These are phyloP conservation scores for Penicillium hordei DNA, from an alignment of 2,329 filamentous ascomycete genomes.

Conservation along the genomic window DNA sequence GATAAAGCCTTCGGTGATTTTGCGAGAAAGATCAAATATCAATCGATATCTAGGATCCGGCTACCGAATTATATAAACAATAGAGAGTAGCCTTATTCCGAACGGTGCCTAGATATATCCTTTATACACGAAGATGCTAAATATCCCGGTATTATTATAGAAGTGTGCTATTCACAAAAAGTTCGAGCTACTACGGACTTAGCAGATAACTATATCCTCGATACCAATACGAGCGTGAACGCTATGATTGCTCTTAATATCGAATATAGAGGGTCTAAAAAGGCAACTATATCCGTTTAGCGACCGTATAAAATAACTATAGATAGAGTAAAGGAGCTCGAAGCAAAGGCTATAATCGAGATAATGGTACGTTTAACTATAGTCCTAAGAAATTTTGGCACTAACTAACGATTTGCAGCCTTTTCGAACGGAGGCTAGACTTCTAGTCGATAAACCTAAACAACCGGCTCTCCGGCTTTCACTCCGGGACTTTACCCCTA, in stretches of 20 bases:
- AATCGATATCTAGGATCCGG: background rate
- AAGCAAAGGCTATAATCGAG: background rate
- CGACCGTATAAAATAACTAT: constrained; percentile 6
- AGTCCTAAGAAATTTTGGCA: background rate
- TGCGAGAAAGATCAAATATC: background rate
- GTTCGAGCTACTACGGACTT: constrained; percentile 5
- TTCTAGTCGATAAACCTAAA: background rate
- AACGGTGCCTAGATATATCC: background rate
- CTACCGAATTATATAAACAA: background rate
- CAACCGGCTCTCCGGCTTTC: background rate
- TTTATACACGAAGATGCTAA: background rate
- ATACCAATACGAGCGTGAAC: constrained; percentile 9
- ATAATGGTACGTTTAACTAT: background rate
- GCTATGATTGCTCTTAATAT: constrained; percentile 8
- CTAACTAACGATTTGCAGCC: constrained; percentile 6
- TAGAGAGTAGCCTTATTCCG: constrained; percentile 1
- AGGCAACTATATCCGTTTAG: constrained; percentile 5
- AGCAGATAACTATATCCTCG: constrained; percentile 7
- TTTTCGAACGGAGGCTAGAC: constrained; percentile 9
- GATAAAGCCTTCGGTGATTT: constrained; percentile 2
- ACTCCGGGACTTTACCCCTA: constrained; percentile 1
- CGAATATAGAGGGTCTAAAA: constrained; percentile 8
- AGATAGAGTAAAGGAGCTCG: constrained; percentile 2
- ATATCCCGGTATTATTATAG: constrained; percentile 7
- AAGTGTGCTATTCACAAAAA: constrained; percentile 11